A percentile compares a stretch with the other conserved stretches of the same genome.
phyloP scores from a whole-genome alignment of 2,329 filamentous ascomycete genomes.

The Epichloe sp. region DNA sequence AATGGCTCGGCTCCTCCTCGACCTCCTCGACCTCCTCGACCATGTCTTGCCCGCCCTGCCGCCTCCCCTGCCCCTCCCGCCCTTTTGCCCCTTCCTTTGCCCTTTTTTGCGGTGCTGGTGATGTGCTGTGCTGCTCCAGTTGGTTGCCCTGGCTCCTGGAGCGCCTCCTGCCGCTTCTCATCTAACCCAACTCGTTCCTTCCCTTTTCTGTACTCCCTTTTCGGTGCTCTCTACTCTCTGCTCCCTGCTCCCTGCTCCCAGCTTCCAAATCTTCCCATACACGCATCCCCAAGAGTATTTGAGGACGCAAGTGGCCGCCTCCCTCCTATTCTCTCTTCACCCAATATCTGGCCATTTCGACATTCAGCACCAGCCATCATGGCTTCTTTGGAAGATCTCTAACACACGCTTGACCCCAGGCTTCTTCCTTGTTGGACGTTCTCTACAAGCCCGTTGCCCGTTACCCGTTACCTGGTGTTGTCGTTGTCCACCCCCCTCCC shows the following conservation, averaged over 20 bases:
- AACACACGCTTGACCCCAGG: slow-evolving; percentile 6
- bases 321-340: slow-evolving; percentile 1
- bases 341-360: slow-evolving; percentile 7
- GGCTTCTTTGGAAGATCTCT: slow-evolving; percentile 6
- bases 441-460: slow-evolving; percentile 3
- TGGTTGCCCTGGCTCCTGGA: no score
- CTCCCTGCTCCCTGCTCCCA: background rate
- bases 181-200: background rate
- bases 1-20: no score
- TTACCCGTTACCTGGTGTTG: background rate
- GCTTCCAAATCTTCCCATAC: background rate
- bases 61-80: background rate
- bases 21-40: background rate
- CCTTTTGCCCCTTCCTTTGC: no score
- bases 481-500: background rate
- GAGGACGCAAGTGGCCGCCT: slow-evolving; percentile 6
- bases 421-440: slow-evolving; percentile 7
- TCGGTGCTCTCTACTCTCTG: background rate
- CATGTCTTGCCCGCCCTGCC: background rate
- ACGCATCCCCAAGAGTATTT: slow-evolving; percentile 5
- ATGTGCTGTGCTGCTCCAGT: no score
- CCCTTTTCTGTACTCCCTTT: background rate
- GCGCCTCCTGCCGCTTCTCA: background rate
- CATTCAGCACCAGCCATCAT: slow-evolving; percentile 4
- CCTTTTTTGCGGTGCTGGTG: no score